Conservation (phyloP, 345 rosid species). For the Cardamine resedifolia region DNA sequence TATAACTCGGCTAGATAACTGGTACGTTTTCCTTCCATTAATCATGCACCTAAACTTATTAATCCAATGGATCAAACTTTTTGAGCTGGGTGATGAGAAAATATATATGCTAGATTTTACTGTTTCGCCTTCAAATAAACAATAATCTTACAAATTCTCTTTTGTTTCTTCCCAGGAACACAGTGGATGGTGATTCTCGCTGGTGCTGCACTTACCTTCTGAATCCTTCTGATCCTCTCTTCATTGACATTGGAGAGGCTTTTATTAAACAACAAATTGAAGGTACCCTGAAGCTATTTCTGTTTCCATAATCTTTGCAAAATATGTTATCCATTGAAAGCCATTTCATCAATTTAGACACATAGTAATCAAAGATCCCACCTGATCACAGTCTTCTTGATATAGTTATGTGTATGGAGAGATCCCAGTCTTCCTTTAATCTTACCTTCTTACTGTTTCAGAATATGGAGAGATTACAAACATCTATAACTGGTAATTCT, state of each 20-base stretch:
- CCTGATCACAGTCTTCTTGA: constrained; percentile 5
- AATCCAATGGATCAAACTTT: background rate
- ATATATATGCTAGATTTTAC: background rate
- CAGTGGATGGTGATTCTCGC: constrained; percentile 74
- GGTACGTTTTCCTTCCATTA: constrained; percentile 47
- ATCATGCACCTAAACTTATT: background rate
- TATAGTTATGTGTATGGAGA: background rate
- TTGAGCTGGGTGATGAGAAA: background rate
- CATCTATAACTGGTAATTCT: constrained; percentile 85
- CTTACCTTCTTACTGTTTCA: constrained; percentile 40
- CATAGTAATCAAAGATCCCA: constrained; percentile 2
- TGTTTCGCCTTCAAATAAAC: constrained; percentile 1
- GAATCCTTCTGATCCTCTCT: constrained; percentile 82
- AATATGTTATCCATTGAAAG: background rate
- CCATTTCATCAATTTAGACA: constrained; percentile 1
- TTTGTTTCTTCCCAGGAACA: constrained; percentile 58
- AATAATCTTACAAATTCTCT: background rate
- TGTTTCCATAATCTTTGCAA: constrained; percentile 1
- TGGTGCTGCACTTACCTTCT: constrained; percentile 99
- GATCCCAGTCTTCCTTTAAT: constrained; percentile 4
- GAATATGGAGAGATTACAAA: constrained; percentile 96
- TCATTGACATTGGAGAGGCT: constrained; percentile 81
- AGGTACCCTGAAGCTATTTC: constrained; percentile 48
- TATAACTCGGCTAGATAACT: constrained; percentile 83
- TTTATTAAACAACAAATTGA: constrained; percentile 70